phyloP scores from a whole-genome alignment of 2,329 filamentous ascomycete genomes.

The Ophiostoma himal-ulmi region DNA sequence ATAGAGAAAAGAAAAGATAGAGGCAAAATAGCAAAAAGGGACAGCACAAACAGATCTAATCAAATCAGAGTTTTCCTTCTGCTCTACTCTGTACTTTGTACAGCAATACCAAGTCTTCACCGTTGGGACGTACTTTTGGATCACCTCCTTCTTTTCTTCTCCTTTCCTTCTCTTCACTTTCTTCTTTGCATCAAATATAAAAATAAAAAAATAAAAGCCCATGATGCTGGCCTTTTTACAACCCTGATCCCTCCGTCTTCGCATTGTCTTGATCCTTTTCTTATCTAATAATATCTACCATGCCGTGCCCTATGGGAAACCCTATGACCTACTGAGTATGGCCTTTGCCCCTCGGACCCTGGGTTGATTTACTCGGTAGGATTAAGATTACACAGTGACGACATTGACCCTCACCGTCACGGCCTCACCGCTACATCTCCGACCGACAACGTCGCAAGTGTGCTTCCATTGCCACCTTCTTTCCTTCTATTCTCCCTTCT shows the following conservation, averaged over 20 bases:
- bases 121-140: not conserved
- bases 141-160: not conserved
- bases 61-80: not conserved
- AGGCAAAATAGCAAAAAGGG: not conserved
- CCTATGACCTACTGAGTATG: not conserved
- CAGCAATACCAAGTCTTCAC: not conserved
- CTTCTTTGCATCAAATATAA: not conserved
- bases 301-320: no score
- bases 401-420: not conserved
- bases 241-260: slow-evolving; percentile 7
- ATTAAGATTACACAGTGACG: no score
- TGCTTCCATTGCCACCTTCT: not conserved
- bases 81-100: no score
- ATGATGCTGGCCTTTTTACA: not conserved
- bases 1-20: no score
- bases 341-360: not conserved
- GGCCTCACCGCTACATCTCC: slow-evolving; percentile 11
- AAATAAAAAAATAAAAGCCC: not conserved
- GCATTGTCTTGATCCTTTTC: not conserved
- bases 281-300: no score
- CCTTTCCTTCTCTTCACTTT: not conserved
- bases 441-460: slow-evolving; percentile 5
- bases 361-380: no score
- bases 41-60: not conserved
- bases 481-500: not conserved